Percentiles rank a stretch among this genome's conserved stretches.
These are phyloP conservation scores for Chenopodium formosanum DNA, from an alignment of 148 eudicot species.

Conservation along the genomic window DNA sequence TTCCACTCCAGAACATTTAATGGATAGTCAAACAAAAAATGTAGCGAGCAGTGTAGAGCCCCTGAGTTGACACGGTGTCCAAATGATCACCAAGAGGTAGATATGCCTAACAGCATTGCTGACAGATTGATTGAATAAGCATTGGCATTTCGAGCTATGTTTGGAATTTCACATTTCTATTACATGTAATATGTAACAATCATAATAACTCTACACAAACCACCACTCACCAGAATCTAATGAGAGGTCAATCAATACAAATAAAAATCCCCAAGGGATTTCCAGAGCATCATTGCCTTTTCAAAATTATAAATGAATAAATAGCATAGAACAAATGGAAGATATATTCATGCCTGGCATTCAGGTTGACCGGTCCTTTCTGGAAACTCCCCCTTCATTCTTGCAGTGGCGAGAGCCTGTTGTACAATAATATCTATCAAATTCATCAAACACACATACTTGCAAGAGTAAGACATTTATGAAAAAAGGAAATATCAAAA, in stretches of 20 bases:
- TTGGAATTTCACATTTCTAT: background rate
- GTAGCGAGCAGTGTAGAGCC: background rate
- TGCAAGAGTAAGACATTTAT: background rate
- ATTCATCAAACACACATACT: slow-evolving; percentile 28
- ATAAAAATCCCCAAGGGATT: background rate
- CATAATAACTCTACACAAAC: background rate
- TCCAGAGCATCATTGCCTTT: background rate
- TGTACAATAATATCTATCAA: slow-evolving; percentile 34
- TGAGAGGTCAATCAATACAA: background rate
- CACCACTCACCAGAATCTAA: background rate
- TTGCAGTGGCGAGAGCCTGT: slow-evolving; percentile 87
- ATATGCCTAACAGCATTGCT: background rate
- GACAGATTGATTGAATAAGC: background rate
- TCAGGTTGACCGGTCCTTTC: slow-evolving; percentile 95
- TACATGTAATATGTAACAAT: background rate
- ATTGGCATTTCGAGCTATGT: background rate
- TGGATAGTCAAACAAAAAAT: background rate
- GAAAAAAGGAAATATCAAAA: too few relatives aligned
- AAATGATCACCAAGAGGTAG: background rate
- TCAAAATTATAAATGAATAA: background rate
- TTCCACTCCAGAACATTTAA: background rate
- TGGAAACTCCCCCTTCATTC: slow-evolving; percentile 93
- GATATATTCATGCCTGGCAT: slow-evolving; percentile 70
- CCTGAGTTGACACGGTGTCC: background rate
- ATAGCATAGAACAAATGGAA: background rate